Percentiles rank a stretch among this genome's conserved stretches.
These are phyloP conservation scores for Punctularia strigosozonata DNA, from an alignment of 768 basidiomycete genomes.

Conservation along the genomic window DNA sequence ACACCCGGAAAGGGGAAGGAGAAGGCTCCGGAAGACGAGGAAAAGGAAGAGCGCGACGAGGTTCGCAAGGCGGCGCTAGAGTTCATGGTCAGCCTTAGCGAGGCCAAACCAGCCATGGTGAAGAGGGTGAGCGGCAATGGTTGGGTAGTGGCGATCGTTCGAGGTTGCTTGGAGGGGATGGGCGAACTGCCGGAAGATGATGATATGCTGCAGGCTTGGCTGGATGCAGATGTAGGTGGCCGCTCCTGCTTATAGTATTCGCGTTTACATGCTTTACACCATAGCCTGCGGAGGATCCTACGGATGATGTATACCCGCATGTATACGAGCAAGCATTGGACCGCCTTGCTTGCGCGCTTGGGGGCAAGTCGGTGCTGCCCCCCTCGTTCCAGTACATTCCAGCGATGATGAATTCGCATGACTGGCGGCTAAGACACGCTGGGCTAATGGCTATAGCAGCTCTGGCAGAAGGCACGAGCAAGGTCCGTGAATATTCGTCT, in stretches of 20 bases:
- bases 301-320: conserved; percentile 56
- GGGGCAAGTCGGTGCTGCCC: conserved; percentile 64
- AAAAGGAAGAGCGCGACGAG: conserved; percentile 56
- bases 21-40: conserved; percentile 20
- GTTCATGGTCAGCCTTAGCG: conserved; percentile 73
- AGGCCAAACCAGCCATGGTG: conserved; percentile 62
- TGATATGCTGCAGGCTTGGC: conserved; percentile 41
- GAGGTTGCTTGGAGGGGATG: conserved; percentile 76
- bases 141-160: conserved; percentile 60
- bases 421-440: conserved; percentile 80
- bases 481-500: conserved; percentile 25
- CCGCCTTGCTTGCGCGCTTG: conserved; percentile 68
- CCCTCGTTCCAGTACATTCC: conserved; percentile 77
- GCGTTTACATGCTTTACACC: neutral
- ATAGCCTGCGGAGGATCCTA: conserved; percentile 53
- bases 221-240: conserved; percentile 60
- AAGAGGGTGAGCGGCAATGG: conserved; percentile 51
- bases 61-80: conserved; percentile 68
- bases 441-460: conserved; percentile 82
- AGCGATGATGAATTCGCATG: conserved; percentile 67
- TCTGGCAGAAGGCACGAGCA: conserved; percentile 75
- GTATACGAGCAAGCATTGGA: conserved; percentile 80
- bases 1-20: conserved; percentile 18
- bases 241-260: neutral
- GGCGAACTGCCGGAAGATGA: conserved; percentile 60